Evolutionary conservation across 192 early-diverging fungal species (phyloP), one percentile per base, ranked within the genome.

Genomic region (Mortierella claussenii): DNA sequence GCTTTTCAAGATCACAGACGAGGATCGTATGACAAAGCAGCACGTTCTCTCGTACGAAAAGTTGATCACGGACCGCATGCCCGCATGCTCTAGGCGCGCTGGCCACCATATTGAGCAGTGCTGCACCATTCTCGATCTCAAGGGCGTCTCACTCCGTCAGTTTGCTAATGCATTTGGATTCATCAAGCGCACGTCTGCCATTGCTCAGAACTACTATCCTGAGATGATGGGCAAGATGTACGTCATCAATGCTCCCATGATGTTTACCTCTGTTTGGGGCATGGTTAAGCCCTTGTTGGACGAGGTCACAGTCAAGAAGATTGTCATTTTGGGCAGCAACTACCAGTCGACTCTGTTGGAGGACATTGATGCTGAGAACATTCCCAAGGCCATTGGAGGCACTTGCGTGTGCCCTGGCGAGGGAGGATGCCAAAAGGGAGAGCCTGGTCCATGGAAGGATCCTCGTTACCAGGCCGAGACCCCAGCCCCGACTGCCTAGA

Each of bases 221-320:
- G 92, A 93, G 70, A 91, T 86, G 79, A 83, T 93, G 71, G 92
- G 92, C 60, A 89, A 90, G 80, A 92, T 93, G 88, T 92, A 83
- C 64, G 88, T 93, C 60, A 91, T 93, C 78, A 93, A 93, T 68
- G 89, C 91, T 10, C 92, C 92, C 20, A 89, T 87, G 83, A 81
- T 93, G 34, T 93, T 93, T 69, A 79, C 83, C 28, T 84, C 83
- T 30, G 81, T 81, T 42, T 86, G 85, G 85, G 62, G 56, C 33
- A 69, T 86, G 65, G 76, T 86, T 40, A 86, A 82, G 66, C 85
- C 80, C 15, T 65, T 86, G 55, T 48, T 86, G 61, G 85, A 86
- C 57, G 83, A 84, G 73, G 85, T 82, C 31, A 84, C 84, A 11
- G 81, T 83, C 44, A 79, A 80, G 44, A 86, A 86, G 69, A 86